These are phyloP conservation scores for Zymoseptoria passerinii DNA, from an alignment of 2,329 filamentous ascomycete genomes.

Conservation along the genomic window DNA sequence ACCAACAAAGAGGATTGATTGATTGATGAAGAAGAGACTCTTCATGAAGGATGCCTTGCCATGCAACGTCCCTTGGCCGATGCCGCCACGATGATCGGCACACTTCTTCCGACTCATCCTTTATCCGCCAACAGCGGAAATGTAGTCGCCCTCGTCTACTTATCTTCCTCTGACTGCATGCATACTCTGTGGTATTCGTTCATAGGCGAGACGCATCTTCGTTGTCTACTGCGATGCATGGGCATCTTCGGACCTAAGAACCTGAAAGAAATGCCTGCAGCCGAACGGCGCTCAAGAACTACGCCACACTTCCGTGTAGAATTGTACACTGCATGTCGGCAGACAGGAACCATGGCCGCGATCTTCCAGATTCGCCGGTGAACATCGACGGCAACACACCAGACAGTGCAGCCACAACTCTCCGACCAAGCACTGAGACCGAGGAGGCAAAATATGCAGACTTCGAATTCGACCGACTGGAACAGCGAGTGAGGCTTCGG, in stretches of 20 bases:
- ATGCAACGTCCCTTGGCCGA: neutral
- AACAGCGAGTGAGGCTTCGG: conserved; percentile 7
- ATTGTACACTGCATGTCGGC: neutral
- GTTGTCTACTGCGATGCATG: neutral
- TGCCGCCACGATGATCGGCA: neutral
- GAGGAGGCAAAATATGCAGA: conserved; percentile 12
- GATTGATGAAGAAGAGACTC: neutral
- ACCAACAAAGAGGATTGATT: neutral
- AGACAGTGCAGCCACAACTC: conserved; percentile 23
- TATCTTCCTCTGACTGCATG: neutral
- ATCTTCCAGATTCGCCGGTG: neutral
- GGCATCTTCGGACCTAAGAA: neutral
- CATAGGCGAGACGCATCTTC: neutral
- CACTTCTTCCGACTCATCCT: neutral
- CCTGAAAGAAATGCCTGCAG: neutral
- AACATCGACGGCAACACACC: neutral
- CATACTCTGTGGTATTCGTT: neutral
- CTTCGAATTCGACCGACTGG: conserved; percentile 13
- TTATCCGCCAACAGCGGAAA: neutral
- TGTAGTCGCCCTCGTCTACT: neutral
- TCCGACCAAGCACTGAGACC: conserved; percentile 16
- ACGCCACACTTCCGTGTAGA: neutral
- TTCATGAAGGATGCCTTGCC: neutral
- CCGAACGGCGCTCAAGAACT: neutral
- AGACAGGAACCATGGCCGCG: neutral